Conservation (phyloP, 129 eudicot genomes). For the Gnaphalium uliginosum region DNA sequence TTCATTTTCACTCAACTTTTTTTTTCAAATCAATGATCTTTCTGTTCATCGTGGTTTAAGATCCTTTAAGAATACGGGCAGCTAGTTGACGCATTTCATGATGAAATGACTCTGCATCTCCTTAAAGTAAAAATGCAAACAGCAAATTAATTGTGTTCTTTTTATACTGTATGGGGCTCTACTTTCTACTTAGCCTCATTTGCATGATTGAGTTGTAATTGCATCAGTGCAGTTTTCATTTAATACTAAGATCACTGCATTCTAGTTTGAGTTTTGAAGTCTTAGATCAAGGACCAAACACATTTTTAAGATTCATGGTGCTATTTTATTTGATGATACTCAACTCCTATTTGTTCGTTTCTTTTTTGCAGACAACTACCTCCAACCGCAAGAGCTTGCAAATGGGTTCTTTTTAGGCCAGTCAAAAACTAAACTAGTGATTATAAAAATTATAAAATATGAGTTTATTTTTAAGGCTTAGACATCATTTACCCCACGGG, state of each 20-base stretch:
- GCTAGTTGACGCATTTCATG: background rate
- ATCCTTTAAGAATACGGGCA: background rate
- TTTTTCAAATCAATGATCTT: background rate
- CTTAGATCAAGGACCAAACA: background rate
- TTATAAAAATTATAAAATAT: constrained; percentile 28
- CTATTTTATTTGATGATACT: background rate
- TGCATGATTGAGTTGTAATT: background rate
- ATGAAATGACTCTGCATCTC: background rate
- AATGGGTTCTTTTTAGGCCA: constrained; percentile 25
- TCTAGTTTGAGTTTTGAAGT: background rate
- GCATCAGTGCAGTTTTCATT: background rate
- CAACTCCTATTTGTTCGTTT: background rate
- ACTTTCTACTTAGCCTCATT: background rate
- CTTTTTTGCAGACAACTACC: constrained; percentile 15
- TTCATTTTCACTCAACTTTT: too few species aligned
- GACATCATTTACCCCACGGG: constrained; percentile 48
- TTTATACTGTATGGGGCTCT: background rate
- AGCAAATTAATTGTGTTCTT: background rate
- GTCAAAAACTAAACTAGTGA: constrained; percentile 2
- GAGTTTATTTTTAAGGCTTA: constrained; percentile 55
- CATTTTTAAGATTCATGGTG: background rate
- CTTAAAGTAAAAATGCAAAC: background rate
- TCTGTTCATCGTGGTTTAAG: background rate
- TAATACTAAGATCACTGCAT: background rate
- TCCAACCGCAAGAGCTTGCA: constrained; percentile 10